These are phyloP conservation scores for Aschersonia sp. DNA, from an alignment of 2,329 filamentous ascomycete genomes.

Conservation along the genomic window DNA sequence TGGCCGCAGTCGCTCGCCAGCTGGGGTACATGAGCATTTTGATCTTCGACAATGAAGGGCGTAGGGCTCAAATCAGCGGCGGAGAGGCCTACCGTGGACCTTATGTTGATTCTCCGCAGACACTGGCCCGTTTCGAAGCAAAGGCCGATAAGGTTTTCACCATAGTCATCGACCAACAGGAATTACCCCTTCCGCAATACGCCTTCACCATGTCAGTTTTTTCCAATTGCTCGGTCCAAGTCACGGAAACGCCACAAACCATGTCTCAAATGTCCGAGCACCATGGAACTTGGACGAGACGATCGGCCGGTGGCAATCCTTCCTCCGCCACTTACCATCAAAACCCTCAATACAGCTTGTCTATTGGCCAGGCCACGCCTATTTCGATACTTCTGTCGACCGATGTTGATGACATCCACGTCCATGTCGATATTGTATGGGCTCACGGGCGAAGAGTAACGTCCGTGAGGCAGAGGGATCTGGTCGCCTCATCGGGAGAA, in stretches of 20 bases:
- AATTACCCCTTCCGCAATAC: slow-evolving; percentile 57
- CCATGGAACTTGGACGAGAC: slow-evolving; percentile 57
- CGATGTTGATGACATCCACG: slow-evolving; percentile 48
- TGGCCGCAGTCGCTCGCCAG: slow-evolving; percentile 32
- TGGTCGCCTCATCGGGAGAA: slow-evolving; percentile 73
- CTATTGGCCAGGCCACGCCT: slow-evolving; percentile 39
- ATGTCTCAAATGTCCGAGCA: slow-evolving; percentile 46
- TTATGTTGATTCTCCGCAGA: slow-evolving; percentile 92
- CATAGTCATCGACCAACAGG: slow-evolving; percentile 64
- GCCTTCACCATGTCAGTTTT: slow-evolving; percentile 82
- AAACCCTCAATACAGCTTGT: slow-evolving; percentile 76
- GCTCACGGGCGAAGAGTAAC: slow-evolving; percentile 58
- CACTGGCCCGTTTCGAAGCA: slow-evolving; percentile 53
- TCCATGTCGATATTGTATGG: slow-evolving; percentile 78
- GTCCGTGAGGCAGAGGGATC: slow-evolving; percentile 57
- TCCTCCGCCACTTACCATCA: slow-evolving; percentile 61
- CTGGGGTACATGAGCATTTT: slow-evolving; percentile 81
- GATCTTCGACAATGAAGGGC: slow-evolving; percentile 58
- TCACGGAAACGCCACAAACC: slow-evolving; percentile 46
- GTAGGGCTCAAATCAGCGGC: slow-evolving; percentile 61
- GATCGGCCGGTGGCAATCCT: slow-evolving; percentile 75
- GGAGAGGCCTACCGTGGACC: slow-evolving; percentile 59
- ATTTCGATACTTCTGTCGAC: slow-evolving; percentile 65
- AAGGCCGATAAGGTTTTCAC: slow-evolving; percentile 30
- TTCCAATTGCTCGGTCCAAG: slow-evolving; percentile 45